phyloP scores from a whole-genome alignment of 306 rosid genomes.

The Echinosophora koreensis region DNA sequence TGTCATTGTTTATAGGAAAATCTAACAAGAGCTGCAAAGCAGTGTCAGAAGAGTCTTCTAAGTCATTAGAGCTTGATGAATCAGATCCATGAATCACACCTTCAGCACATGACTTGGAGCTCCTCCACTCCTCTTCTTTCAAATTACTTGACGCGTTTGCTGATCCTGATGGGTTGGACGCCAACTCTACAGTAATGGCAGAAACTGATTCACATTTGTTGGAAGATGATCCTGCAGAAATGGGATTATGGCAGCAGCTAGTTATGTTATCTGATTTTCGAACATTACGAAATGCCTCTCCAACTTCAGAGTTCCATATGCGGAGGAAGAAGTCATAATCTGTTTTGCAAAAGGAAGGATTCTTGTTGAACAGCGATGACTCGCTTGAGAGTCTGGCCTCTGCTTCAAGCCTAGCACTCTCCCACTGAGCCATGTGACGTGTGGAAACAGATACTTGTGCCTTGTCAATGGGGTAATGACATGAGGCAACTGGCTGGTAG shows the following conservation, averaged over 20 bases:
- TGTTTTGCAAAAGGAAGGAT: slow-evolving; percentile 32
- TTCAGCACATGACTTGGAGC: slow-evolving; percentile 41
- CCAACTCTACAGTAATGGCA: slow-evolving; percentile 51
- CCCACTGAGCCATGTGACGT: slow-evolving; percentile 99
- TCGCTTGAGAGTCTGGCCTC: slow-evolving; percentile 92
- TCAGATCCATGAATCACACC: slow-evolving; percentile 52
- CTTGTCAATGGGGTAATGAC: slow-evolving; percentile 41
- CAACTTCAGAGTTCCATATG: slow-evolving; percentile 90
- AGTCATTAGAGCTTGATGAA: slow-evolving; percentile 74
- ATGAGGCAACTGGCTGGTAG: slow-evolving; percentile 65
- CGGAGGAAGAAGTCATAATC: slow-evolving; percentile 83
- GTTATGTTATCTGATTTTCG: slow-evolving; percentile 34
- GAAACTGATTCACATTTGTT: slow-evolving; percentile 69
- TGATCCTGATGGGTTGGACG: slow-evolving; percentile 36
- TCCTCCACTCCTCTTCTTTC: slow-evolving; percentile 60
- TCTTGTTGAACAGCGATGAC: slow-evolving; percentile 57
- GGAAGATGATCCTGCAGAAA: slow-evolving; percentile 68
- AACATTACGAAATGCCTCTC: slow-evolving; percentile 73
- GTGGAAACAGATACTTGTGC: too few relatives aligned
- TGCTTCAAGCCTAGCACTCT: slow-evolving; percentile 95
- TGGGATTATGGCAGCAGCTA: slow-evolving; percentile 56
- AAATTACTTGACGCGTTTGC: slow-evolving; percentile 44
- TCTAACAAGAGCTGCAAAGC: slow-evolving; percentile 84
- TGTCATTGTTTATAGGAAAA: slow-evolving; percentile 88
- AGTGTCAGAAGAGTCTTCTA: slow-evolving; percentile 78